Percentiles rank a stretch among this genome's conserved stretches.
These are phyloP conservation scores for rapeseed (Brassica napus) DNA, from an alignment of 345 rosid species.

Conservation along the genomic window DNA sequence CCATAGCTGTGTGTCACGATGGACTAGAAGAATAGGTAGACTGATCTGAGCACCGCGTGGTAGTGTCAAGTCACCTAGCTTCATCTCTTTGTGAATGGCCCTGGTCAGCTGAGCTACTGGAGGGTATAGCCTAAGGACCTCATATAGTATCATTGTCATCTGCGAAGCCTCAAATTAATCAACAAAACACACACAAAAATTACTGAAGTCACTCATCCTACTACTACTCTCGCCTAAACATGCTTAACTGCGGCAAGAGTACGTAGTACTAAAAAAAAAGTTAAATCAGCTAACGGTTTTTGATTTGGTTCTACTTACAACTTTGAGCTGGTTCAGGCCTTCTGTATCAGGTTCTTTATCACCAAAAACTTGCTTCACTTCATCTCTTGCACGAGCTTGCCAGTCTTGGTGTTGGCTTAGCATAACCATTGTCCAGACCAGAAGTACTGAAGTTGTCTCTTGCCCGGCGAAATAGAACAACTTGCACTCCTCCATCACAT, in stretches of 20 bases:
- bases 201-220: too few relatives aligned
- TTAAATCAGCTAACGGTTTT: neutral
- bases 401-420: constrained; percentile 2
- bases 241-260: too few relatives aligned
- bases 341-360: neutral
- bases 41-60: neutral
- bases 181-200: neutral
- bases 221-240: too few relatives aligned
- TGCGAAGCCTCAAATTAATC: neutral
- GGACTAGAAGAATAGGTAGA: neutral
- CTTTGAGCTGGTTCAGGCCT: neutral
- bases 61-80: neutral
- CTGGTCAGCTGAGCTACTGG: neutral
- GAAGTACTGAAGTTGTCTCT: constrained; percentile 1
- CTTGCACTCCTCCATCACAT: neutral
- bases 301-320: neutral
- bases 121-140: neutral
- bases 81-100: neutral
- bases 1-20: neutral
- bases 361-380: neutral
- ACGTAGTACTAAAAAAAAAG: too few relatives aligned
- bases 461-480: neutral
- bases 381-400: neutral
- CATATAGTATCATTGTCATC: neutral
- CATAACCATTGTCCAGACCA: neutral